Conservation (phyloP, 202 grass and related monocot genomes). For the Panicum hallii region DNA sequence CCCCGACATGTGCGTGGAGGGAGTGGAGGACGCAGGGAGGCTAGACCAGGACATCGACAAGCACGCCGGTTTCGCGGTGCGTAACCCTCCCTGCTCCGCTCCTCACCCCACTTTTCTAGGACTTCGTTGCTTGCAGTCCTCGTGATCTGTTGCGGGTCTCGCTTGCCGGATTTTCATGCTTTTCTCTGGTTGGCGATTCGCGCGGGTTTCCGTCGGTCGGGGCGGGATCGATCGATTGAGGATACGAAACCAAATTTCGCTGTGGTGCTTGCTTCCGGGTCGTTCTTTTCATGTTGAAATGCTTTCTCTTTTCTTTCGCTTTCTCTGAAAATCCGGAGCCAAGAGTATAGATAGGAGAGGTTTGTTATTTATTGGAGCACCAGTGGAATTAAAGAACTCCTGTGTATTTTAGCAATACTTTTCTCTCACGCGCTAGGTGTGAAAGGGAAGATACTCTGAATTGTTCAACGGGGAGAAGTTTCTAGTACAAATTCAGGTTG, state of each 20-base stretch:
- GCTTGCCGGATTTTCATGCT: background rate
- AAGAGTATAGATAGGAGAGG: background rate
- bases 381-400: conserved; percentile 43
- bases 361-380: conserved; percentile 38
- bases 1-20: conserved; percentile 74
- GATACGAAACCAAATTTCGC: background rate
- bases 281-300: conserved; percentile 32
- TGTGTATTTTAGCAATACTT: background rate
- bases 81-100: background rate
- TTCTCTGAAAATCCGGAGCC: background rate
- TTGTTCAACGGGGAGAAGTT: conserved; percentile 46
- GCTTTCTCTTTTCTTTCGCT: background rate
- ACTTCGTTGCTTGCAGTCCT: background rate
- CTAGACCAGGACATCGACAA: conserved; percentile 53
- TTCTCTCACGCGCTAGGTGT: conserved; percentile 32
- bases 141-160: background rate
- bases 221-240: conserved; percentile 8
- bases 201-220: conserved; percentile 1
- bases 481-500: conserved; percentile 31
- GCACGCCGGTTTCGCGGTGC: conserved; percentile 52
- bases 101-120: background rate
- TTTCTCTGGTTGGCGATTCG: background rate
- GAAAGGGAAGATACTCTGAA: conserved; percentile 55
- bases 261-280: conserved; percentile 31
- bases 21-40: conserved; percentile 59